phyloP scores from a whole-genome alignment of 2,329 filamentous ascomycete genomes.

The Fonsecaea nubica region DNA sequence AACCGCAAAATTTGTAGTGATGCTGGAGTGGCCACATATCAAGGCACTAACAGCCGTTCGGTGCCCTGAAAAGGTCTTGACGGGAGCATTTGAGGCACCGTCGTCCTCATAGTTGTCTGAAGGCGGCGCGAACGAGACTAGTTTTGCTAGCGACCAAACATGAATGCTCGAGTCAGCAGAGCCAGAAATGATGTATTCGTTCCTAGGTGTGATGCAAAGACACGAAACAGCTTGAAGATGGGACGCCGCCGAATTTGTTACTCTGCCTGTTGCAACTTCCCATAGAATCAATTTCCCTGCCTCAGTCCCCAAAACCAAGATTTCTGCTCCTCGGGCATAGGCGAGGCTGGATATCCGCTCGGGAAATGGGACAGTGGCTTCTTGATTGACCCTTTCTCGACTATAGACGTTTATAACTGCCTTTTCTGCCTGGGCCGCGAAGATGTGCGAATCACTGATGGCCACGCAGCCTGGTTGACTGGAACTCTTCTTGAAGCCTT shows the following conservation, averaged over 20 bases:
- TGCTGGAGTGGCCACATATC: constrained; percentile 69
- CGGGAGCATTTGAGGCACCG: constrained; percentile 64
- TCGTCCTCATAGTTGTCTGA: constrained; percentile 56
- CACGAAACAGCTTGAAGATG: constrained; percentile 68
- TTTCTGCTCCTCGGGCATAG: constrained; percentile 65
- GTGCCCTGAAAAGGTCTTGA: constrained; percentile 78
- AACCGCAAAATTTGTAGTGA: constrained; percentile 79
- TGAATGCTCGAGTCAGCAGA: constrained; percentile 81
- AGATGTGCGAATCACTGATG: constrained; percentile 80
- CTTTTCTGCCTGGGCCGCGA: constrained; percentile 89
- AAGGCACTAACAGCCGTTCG: constrained; percentile 58
- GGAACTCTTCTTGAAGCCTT: constrained; percentile 90
- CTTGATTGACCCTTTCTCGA: constrained; percentile 80
- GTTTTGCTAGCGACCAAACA: constrained; percentile 81
- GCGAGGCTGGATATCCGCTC: constrained; percentile 82
- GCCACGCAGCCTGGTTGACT: constrained; percentile 79
- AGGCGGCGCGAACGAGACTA: constrained; percentile 67
- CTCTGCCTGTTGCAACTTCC: constrained; percentile 72
- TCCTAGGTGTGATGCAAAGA: constrained; percentile 72
- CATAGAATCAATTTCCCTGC: constrained; percentile 87
- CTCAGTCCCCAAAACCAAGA: constrained; percentile 80
- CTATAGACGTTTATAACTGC: constrained; percentile 93
- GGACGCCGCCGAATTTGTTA: constrained; percentile 52
- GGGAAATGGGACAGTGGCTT: constrained; percentile 84
- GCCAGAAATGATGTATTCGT: constrained; percentile 55